These are phyloP conservation scores for Nemania sp. DNA, from an alignment of 2,329 filamentous ascomycete species.

Conservation along the genomic window DNA sequence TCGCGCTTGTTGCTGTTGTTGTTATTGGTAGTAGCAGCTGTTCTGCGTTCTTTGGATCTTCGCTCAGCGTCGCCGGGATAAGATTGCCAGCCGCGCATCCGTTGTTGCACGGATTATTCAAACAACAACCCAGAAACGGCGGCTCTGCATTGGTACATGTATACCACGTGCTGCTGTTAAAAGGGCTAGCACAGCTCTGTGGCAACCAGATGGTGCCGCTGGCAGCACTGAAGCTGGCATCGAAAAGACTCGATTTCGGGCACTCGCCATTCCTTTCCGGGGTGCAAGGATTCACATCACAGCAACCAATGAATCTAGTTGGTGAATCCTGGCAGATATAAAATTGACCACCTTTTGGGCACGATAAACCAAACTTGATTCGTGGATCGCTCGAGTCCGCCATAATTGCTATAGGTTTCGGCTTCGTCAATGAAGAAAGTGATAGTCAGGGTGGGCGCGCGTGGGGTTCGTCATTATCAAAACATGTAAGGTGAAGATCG, in stretches of 20 bases:
- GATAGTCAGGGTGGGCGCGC: too few relatives aligned
- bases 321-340: conserved; percentile 38
- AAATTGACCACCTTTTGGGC: conserved; percentile 41
- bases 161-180: conserved; percentile 38
- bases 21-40: conserved; percentile 23
- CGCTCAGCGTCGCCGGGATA: conserved; percentile 30
- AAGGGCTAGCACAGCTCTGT: conserved; percentile 37
- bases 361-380: conserved; percentile 35
- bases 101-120: conserved; percentile 39
- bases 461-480: too few relatives aligned
- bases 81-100: conserved; percentile 39
- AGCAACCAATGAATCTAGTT: conserved; percentile 46
- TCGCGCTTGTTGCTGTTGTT: background rate
- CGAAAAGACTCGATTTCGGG: conserved; percentile 36
- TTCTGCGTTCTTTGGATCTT: conserved; percentile 21
- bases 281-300: conserved; percentile 42
- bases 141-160: conserved; percentile 38
- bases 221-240: conserved; percentile 38
- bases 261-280: conserved; percentile 36
- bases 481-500: too few relatives aligned
- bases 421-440: too few relatives aligned
- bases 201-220: conserved; percentile 37
- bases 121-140: conserved; percentile 45
- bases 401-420: conserved; percentile 1
- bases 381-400: conserved; percentile 14